Percentiles rank a stretch among this genome's conserved stretches.
These are phyloP conservation scores for Plasmodium vinckei DNA, from an alignment of 169 alveolate genomes.

Conservation along the genomic window DNA sequence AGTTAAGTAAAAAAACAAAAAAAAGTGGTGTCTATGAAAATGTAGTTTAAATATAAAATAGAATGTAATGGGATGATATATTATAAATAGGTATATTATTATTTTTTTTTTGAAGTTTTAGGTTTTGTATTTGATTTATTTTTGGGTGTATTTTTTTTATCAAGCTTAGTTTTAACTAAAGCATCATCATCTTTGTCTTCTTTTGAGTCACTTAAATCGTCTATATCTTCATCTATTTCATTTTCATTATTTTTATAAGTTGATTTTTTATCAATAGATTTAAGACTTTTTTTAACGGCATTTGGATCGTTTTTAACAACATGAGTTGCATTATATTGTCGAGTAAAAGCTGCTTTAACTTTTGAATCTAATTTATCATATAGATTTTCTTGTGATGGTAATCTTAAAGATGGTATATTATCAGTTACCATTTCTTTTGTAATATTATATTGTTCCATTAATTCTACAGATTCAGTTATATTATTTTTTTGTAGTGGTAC, in stretches of 20 bases:
- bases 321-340: conserved; percentile 59
- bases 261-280: conserved; percentile 38
- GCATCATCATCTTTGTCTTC: conserved; percentile 68
- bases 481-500: conserved; percentile 59
- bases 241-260: conserved; percentile 36
- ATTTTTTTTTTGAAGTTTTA: conserved; percentile 7
- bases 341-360: conserved; percentile 80
- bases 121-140: conserved; percentile 19
- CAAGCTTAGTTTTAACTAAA: conserved; percentile 27
- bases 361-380: conserved; percentile 81
- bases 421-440: conserved; percentile 83
- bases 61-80: not conserved
- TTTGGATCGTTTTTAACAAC: conserved; percentile 71
- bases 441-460: conserved; percentile 78
- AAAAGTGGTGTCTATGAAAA: too few relatives aligned
- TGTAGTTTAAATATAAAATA: too few relatives aligned
- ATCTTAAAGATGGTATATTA: conserved; percentile 75
- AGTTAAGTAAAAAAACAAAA: too few relatives aligned
- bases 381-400: conserved; percentile 82
- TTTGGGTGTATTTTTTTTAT: conserved; percentile 30
- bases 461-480: conserved; percentile 75
- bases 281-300: conserved; percentile 26
- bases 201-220: conserved; percentile 58
- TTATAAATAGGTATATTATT: not conserved
- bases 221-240: conserved; percentile 65